Percentiles rank a stretch among this genome's conserved stretches.
Evolutionary conservation across 2,329 filamentous ascomycete species (phyloP).

Genomic region (Paecilomyces sp.): DNA sequence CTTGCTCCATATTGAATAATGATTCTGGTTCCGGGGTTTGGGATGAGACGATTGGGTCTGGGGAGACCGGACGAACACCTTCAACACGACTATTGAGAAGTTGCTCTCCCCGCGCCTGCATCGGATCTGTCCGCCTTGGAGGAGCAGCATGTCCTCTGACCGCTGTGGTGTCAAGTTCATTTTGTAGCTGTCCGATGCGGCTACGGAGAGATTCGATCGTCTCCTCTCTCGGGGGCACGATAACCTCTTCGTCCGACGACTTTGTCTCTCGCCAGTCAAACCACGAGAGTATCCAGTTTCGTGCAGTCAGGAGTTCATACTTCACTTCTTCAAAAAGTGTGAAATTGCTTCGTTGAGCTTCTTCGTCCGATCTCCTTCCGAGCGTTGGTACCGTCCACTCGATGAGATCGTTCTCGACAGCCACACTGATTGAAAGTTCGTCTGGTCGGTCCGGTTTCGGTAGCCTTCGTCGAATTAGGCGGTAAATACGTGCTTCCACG

Average conservation of each 20-base stretch:
- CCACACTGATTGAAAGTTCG: slow-evolving; percentile 34
- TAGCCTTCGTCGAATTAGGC: slow-evolving; percentile 32
- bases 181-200: slow-evolving; percentile 23
- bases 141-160: slow-evolving; percentile 7
- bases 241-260: slow-evolving; percentile 8
- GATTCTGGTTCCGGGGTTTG: slow-evolving; percentile 10
- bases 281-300: slow-evolving; percentile 23
- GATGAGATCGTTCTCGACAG: slow-evolving; percentile 35
- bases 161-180: slow-evolving; percentile 17
- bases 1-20: slow-evolving; percentile 12
- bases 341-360: slow-evolving; percentile 28
- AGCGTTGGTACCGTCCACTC: slow-evolving; percentile 36
- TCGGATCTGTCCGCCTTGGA: slow-evolving; percentile 7
- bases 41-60: slow-evolving; percentile 7
- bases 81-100: slow-evolving; percentile 9
- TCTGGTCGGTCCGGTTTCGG: slow-evolving; percentile 35
- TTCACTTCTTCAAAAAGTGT: slow-evolving; percentile 29
- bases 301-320: slow-evolving; percentile 26
- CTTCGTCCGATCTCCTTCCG: slow-evolving; percentile 33
- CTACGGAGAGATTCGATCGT: slow-evolving; percentile 21
- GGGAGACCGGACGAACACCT: slow-evolving; percentile 5
- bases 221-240: slow-evolving; percentile 12
- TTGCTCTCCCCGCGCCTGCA: slow-evolving; percentile 11
- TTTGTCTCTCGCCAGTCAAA: slow-evolving; percentile 19
- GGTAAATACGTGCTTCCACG: slow-evolving; percentile 33